Conservation (phyloP, 2,329 filamentous ascomycete genomes). For the Penicillium hordei region DNA sequence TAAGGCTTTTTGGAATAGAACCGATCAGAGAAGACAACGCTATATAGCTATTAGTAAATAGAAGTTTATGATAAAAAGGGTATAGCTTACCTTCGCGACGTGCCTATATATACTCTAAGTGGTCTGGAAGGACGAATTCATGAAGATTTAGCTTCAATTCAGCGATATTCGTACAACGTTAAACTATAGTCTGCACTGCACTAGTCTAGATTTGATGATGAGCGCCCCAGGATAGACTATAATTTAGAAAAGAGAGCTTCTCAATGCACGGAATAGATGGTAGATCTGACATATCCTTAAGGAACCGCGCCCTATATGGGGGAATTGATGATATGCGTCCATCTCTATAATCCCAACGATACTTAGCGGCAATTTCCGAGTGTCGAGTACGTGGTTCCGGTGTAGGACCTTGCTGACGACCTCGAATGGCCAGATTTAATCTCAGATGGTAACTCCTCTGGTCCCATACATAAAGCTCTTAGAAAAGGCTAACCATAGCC, state of each 20-base stretch:
- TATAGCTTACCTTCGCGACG: conserved; percentile 9
- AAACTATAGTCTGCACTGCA: not conserved
- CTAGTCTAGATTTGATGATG: conserved; percentile 10
- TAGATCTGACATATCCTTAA: conserved; percentile 4
- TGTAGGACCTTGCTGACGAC: conserved; percentile 6
- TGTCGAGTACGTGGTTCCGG: conserved; percentile 15
- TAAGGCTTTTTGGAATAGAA: not conserved
- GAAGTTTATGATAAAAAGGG: not conserved
- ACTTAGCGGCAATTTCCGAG: not conserved
- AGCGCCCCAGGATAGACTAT: too few relatives aligned
- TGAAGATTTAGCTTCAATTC: conserved; percentile 6
- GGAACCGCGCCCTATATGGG: conserved; percentile 18
- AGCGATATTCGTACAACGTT: not conserved
- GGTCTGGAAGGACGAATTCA: conserved; percentile 8
- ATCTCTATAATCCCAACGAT: conserved; percentile 1
- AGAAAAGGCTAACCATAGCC: conserved; percentile 2
- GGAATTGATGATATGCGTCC: conserved; percentile 2
- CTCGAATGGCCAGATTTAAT: conserved; percentile 4
- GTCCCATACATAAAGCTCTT: conserved; percentile 10
- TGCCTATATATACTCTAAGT: conserved; percentile 9
- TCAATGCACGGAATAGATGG: conserved; percentile 8
- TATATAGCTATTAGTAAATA: conserved; percentile 6
- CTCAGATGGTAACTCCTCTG: not conserved
- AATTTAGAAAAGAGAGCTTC: conserved; percentile 2
- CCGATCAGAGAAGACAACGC: conserved; percentile 1